These are phyloP conservation scores for Sarocladiaceae sp. DNA, from an alignment of 2,329 filamentous ascomycete species.

Conservation along the genomic window DNA sequence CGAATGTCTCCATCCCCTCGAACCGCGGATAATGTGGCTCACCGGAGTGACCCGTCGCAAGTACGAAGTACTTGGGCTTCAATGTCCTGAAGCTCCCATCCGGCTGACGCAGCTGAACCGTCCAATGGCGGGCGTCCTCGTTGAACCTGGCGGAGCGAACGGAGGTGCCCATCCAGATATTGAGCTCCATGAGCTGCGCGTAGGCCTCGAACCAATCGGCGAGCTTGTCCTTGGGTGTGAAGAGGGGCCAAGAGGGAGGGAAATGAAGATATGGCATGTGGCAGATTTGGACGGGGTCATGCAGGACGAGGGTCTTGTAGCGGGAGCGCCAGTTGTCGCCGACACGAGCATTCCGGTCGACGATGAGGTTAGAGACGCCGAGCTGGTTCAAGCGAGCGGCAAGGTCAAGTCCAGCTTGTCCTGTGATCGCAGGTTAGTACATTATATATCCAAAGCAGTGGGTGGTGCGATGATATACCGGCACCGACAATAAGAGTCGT, in stretches of 20 bases:
- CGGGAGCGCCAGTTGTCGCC: conserved; percentile 55
- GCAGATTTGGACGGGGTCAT: conserved; percentile 56
- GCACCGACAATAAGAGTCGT: conserved; percentile 32
- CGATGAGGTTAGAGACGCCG: conserved; percentile 33
- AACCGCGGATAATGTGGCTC: conserved; percentile 56
- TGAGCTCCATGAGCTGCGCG: conserved; percentile 54
- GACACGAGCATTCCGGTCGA: conserved; percentile 33
- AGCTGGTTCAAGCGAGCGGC: conserved; percentile 42
- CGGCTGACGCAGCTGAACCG: conserved; percentile 43
- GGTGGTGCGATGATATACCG: conserved; percentile 1
- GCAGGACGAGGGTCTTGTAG: conserved; percentile 51
- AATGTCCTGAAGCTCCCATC: conserved; percentile 38
- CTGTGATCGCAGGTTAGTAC: neutral
- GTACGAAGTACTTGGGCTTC: conserved; percentile 56
- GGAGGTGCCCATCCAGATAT: conserved; percentile 47
- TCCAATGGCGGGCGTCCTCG: conserved; percentile 45
- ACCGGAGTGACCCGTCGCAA: conserved; percentile 62
- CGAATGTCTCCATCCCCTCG: conserved; percentile 50
- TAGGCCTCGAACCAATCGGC: conserved; percentile 60
- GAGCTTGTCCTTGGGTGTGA: conserved; percentile 62
- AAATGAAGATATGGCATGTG: conserved; percentile 56
- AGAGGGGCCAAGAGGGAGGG: conserved; percentile 56
- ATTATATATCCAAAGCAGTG: neutral
- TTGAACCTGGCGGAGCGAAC: conserved; percentile 37
- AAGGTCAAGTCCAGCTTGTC: conserved; percentile 29